Conservation (phyloP, 139 green algal species). For the Chlorella sp. region DNA sequence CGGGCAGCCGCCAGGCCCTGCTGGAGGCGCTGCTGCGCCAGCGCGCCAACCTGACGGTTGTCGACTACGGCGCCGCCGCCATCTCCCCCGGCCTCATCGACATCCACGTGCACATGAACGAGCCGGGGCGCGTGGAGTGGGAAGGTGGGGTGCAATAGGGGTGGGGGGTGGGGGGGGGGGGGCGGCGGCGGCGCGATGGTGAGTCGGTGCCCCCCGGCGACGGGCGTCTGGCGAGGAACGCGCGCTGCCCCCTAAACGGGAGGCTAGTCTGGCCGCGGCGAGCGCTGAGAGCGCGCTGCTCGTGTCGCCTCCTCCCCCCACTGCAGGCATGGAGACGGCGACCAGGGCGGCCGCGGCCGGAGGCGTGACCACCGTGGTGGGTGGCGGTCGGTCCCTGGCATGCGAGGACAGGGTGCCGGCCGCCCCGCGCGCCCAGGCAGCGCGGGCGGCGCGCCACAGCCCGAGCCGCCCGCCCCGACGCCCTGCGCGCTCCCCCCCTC, state of each 20-base stretch:
- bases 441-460: no score
- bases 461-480: no score
- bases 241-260: background rate
- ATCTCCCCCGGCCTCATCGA: conserved; percentile 92
- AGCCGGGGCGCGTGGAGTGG: conserved; percentile 91
- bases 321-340: conserved; percentile 72
- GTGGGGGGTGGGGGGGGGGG: background rate
- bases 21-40: background rate
- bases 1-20: background rate
- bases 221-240: no score
- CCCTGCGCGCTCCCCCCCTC: no score
- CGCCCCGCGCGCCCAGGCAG: no score
- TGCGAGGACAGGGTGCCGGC: no score
- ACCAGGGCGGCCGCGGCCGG: conserved; percentile 86
- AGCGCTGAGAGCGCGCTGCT: background rate
- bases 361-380: conserved; percentile 89
- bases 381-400: no score
- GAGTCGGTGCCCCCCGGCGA: no score
- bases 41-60: background rate
- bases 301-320: no score
- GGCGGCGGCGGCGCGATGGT: background rate
- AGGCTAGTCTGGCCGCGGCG: background rate
- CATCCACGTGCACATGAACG: conserved; percentile 93
- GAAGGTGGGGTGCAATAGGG: conserved; percentile 67
- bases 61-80: conserved; percentile 48